Evolutionary conservation across 1,139 yeast species (phyloP).

Genomic region (Candida sp.): DNA sequence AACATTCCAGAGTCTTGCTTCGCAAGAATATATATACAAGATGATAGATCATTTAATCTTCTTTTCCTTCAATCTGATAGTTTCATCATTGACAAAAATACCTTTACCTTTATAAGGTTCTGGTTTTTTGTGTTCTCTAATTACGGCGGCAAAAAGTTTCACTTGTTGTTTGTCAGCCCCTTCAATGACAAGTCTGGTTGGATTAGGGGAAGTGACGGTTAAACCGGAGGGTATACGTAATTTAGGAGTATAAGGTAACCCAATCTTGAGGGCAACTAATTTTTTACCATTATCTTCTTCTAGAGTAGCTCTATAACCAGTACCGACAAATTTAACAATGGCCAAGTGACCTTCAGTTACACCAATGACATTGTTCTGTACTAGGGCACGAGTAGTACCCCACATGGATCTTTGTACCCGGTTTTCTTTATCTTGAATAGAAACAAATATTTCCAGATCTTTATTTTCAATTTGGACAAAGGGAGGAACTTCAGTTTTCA

Average conservation of each 20-base stretch:
- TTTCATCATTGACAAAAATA: slow-evolving; percentile 87
- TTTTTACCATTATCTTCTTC: slow-evolving; percentile 57
- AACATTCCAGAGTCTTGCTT: too few relatives aligned
- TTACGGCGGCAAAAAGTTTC: slow-evolving; percentile 81
- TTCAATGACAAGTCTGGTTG: slow-evolving; percentile 83
- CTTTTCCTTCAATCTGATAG: slow-evolving; percentile 85
- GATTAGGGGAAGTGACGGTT: slow-evolving; percentile 73
- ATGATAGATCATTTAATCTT: slow-evolving; percentile 66
- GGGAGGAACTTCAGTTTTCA: slow-evolving; percentile 66
- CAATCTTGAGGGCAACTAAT: slow-evolving; percentile 73
- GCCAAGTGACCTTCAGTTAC: slow-evolving; percentile 92
- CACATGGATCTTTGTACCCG: slow-evolving; percentile 84
- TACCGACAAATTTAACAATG: slow-evolving; percentile 88
- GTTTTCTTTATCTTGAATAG: slow-evolving; percentile 53
- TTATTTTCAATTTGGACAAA: slow-evolving; percentile 50
- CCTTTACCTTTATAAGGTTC: slow-evolving; percentile 99
- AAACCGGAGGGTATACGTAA: slow-evolving; percentile 78
- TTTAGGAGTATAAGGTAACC: slow-evolving; percentile 65
- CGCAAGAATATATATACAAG: background rate
- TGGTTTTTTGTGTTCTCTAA: slow-evolving; percentile 88
- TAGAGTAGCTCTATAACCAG: slow-evolving; percentile 89
- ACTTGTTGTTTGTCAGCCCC: slow-evolving; percentile 90
- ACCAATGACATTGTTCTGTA: slow-evolving; percentile 79
- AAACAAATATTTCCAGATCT: slow-evolving; percentile 34
- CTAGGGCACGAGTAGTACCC: slow-evolving; percentile 87